Evolutionary conservation across 2,329 filamentous ascomycete species (phyloP).

Genomic region (Biscogniauxia mediterranea): DNA sequence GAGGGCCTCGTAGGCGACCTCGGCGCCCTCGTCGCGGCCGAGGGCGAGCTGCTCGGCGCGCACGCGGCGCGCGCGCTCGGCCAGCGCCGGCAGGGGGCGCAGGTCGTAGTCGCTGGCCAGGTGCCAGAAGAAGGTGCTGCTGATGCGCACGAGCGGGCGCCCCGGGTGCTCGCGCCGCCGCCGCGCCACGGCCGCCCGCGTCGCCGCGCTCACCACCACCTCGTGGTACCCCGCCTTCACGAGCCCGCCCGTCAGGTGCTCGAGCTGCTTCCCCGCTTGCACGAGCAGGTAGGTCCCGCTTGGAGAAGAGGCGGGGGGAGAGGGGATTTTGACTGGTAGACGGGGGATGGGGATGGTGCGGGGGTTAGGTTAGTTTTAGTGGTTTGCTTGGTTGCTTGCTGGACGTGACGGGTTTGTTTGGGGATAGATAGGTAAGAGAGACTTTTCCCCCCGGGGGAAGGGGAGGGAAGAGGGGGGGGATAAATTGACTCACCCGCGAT

Average conservation of each 20-base stretch:
- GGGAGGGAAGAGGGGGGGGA: too few species aligned
- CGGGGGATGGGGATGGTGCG: too few species aligned
- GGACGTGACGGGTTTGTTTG: too few species aligned
- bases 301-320: too few species aligned
- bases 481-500: too few species aligned
- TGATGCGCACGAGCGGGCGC: slow-evolving; percentile 55
- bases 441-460: too few species aligned
- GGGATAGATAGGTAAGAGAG: too few species aligned
- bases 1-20: slow-evolving; percentile 47
- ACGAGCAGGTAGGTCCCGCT: slow-evolving; percentile 43
- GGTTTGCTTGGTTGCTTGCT: too few species aligned
- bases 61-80: slow-evolving; percentile 43
- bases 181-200: slow-evolving; percentile 45
- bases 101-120: slow-evolving; percentile 56
- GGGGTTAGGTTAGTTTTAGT: too few species aligned
- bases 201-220: slow-evolving; percentile 56
- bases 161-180: slow-evolving; percentile 43
- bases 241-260: slow-evolving; percentile 59
- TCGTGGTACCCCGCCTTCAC: slow-evolving; percentile 63
- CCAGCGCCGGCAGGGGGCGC: slow-evolving; percentile 48
- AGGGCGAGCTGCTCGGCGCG: slow-evolving; percentile 46
- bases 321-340: slow-evolving; percentile 61
- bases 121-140: slow-evolving; percentile 62
- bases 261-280: slow-evolving; percentile 62
- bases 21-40: slow-evolving; percentile 54